Conservation (phyloP, 1,139 yeast genomes). For the Hyphopichia khmerensis region DNA sequence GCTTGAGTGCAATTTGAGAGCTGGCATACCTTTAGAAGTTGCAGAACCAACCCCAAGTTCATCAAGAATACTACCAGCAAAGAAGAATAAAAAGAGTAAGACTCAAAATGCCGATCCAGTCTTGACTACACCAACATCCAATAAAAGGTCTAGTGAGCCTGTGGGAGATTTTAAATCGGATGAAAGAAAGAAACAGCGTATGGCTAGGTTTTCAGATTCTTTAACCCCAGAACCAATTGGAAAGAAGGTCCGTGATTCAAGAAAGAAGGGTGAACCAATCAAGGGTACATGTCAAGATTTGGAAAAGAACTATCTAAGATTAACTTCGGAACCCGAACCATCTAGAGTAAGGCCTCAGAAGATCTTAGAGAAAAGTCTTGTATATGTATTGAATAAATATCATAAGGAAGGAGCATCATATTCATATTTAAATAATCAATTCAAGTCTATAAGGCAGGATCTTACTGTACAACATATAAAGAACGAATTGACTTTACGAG, state of each 20-base stretch:
- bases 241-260: not conserved
- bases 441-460: conserved; percentile 90
- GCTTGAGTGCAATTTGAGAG: conserved; percentile 10
- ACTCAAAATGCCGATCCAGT: conserved; percentile 3
- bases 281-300: conserved; percentile 65
- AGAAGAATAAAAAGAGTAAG: not conserved
- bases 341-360: conserved; percentile 71
- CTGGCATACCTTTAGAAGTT: too few species aligned
- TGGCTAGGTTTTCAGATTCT: conserved; percentile 43
- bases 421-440: conserved; percentile 81
- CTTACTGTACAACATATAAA: conserved; percentile 88
- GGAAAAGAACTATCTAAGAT: conserved; percentile 77
- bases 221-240: conserved; percentile 2
- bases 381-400: conserved; percentile 56
- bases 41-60: not conserved
- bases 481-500: conserved; percentile 71
- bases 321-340: conserved; percentile 93
- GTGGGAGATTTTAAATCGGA: conserved; percentile 28
- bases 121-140: not conserved
- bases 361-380: conserved; percentile 59
- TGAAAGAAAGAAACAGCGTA: conserved; percentile 45
- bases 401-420: conserved; percentile 53
- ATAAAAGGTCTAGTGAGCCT: not conserved
- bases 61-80: not conserved
- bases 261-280: conserved; percentile 24